phyloP scores from a whole-genome alignment of 2,329 filamentous ascomycete species.

The Aspergillus piperis region DNA sequence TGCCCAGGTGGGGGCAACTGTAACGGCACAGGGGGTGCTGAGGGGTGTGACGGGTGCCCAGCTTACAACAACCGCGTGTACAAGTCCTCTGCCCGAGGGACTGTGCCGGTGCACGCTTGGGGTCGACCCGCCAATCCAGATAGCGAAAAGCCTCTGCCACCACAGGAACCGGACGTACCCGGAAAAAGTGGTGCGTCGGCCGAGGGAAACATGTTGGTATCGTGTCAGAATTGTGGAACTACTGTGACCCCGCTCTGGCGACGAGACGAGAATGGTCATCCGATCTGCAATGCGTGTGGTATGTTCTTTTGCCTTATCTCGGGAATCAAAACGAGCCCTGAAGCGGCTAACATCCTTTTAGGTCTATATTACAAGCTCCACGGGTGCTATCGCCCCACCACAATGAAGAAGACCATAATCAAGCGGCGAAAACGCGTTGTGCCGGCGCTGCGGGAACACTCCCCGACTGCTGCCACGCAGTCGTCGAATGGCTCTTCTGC shows the following conservation, averaged over 20 bases:
- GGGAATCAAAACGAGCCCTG: not conserved
- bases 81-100: conserved; percentile 67
- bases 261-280: conserved; percentile 89
- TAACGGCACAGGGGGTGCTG: conserved; percentile 93
- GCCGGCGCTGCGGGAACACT: conserved; percentile 63
- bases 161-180: conserved; percentile 28
- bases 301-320: conserved; percentile 43
- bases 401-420: conserved; percentile 99
- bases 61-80: conserved; percentile 96
- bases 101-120: conserved; percentile 34
- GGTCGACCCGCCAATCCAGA: conserved; percentile 35
- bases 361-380: conserved; percentile 96
- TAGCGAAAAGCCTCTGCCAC: conserved; percentile 18
- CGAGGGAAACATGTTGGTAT: conserved; percentile 65
- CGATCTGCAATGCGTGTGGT: conserved; percentile 99
- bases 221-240: conserved; percentile 95
- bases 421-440: conserved; percentile 95
- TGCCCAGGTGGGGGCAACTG: conserved; percentile 94
- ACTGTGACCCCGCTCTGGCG: conserved; percentile 97
- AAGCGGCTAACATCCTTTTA: conserved; percentile 40
- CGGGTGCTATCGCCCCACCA: conserved; percentile 85
- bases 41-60: conserved; percentile 92
- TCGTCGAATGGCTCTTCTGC: conserved; percentile 46
- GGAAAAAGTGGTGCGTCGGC: conserved; percentile 26
- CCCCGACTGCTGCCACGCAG: conserved; percentile 42